These are phyloP conservation scores for Phaeomoniella chlamydospora DNA, from an alignment of 2,329 filamentous ascomycete genomes.

Conservation along the genomic window DNA sequence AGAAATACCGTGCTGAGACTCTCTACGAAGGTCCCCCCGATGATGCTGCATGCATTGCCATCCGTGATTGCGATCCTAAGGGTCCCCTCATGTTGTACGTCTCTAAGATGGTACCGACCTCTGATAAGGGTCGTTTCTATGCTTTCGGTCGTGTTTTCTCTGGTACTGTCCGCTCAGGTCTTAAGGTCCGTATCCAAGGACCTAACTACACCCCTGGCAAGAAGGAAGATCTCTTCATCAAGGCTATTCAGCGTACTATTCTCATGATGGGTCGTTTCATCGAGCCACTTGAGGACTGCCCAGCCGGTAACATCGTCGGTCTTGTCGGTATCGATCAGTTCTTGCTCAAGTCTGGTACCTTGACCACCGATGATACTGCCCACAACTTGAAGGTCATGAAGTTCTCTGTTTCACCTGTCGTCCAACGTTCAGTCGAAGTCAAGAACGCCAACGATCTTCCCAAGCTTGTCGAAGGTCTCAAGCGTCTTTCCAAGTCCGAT, in stretches of 20 bases:
- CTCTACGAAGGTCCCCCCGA: conserved; percentile 95
- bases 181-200: conserved; percentile 99
- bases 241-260: conserved; percentile 98
- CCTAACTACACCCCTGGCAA: conserved; percentile 96
- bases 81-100: conserved; percentile 99
- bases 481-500: conserved; percentile 99
- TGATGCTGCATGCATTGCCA: conserved; percentile 85
- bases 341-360: conserved; percentile 99
- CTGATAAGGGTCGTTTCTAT: conserved; percentile 99
- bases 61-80: conserved; percentile 97
- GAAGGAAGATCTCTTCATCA: conserved; percentile 99
- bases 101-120: conserved; percentile 99
- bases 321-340: conserved; percentile 99
- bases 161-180: conserved; percentile 91
- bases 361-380: conserved; percentile 90
- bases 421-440: conserved; percentile 96
- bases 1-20: conserved; percentile 96
- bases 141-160: conserved; percentile 99
- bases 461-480: conserved; percentile 99
- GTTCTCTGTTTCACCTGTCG: conserved; percentile 99
- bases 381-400: conserved; percentile 99
- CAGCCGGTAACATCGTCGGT: conserved; percentile 98
- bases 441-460: conserved; percentile 99
- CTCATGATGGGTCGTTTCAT: conserved; percentile 99
- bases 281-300: conserved; percentile 97